Evolutionary conservation across 257 asterid species (phyloP).

Genomic region (Capsicum pubescens): DNA sequence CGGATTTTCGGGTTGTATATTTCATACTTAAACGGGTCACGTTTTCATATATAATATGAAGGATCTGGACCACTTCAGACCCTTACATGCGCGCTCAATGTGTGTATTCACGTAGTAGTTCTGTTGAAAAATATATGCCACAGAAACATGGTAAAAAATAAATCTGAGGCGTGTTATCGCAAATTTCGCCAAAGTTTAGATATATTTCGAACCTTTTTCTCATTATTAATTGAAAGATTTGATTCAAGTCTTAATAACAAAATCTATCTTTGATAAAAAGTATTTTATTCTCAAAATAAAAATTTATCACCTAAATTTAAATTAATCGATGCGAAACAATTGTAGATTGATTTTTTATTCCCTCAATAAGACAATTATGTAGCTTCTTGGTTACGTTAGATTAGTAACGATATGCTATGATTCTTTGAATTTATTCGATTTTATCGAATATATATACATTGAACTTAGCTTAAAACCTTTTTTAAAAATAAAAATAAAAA

Average conservation of each 20-base stretch:
- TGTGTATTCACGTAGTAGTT: no score
- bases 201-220: no score
- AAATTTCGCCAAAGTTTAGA: no score
- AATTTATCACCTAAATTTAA: background rate
- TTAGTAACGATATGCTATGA: background rate
- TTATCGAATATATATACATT: background rate
- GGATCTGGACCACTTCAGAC: no score
- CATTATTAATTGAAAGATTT: background rate
- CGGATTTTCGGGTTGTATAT: conserved; percentile 53
- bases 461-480: background rate
- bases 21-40: conserved; percentile 49
- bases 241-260: background rate
- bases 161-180: no score
- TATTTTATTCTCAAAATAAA: background rate
- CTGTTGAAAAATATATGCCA: no score
- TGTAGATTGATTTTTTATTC: background rate
- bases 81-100: no score
- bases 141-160: no score
- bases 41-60: conserved; percentile 42
- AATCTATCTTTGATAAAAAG: background rate
- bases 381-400: background rate
- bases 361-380: background rate
- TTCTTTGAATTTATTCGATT: conserved; percentile 8
- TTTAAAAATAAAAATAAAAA: background rate
- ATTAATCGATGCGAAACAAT: background rate